These are phyloP conservation scores for Amphirosellinia nigrospora DNA, from an alignment of 495 filamentous ascomycete genomes.

Conservation along the genomic window DNA sequence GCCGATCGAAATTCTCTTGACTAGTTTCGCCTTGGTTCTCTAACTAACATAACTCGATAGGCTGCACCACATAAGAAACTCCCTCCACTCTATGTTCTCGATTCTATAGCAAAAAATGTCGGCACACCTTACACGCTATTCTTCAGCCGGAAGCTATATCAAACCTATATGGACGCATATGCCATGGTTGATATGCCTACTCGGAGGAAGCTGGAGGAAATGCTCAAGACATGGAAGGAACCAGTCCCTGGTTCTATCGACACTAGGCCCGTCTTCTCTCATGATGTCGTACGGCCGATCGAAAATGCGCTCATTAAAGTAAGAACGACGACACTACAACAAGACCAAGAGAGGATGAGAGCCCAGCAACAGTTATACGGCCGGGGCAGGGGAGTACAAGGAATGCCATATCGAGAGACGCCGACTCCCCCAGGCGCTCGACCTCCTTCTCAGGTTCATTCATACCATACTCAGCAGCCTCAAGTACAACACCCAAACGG, in stretches of 20 bases:
- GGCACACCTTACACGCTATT: conserved; percentile 96
- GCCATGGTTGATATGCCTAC: conserved; percentile 79
- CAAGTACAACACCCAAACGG: conserved; percentile 32
- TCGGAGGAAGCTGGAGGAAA: conserved; percentile 91
- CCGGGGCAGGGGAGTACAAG: conserved; percentile 60
- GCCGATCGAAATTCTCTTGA: not conserved
- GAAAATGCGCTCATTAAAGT: conserved; percentile 93
- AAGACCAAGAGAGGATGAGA: conserved; percentile 69
- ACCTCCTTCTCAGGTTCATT: conserved; percentile 32
- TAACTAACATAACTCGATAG: conserved; percentile 56
- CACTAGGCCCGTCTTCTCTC: conserved; percentile 83
- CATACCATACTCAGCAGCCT: conserved; percentile 28
- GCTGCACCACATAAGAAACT: conserved; percentile 84
- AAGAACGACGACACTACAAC: conserved; percentile 73
- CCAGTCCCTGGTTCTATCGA: conserved; percentile 91
- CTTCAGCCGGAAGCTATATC: conserved; percentile 87
- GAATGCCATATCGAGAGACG: conserved; percentile 65
- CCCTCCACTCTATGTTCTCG: conserved; percentile 94
- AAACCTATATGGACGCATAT: conserved; percentile 96
- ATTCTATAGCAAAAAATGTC: conserved; percentile 98
- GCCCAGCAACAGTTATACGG: conserved; percentile 67
- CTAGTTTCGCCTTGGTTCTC: conserved; percentile 2
- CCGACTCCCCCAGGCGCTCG: conserved; percentile 69
- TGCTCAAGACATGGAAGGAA: conserved; percentile 98
- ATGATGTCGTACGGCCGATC: conserved; percentile 83